Base-by-base conservation (phyloP, 2,329 filamentous ascomycete species). In the Paraphaeosphaeria sporulosa region DNA sequence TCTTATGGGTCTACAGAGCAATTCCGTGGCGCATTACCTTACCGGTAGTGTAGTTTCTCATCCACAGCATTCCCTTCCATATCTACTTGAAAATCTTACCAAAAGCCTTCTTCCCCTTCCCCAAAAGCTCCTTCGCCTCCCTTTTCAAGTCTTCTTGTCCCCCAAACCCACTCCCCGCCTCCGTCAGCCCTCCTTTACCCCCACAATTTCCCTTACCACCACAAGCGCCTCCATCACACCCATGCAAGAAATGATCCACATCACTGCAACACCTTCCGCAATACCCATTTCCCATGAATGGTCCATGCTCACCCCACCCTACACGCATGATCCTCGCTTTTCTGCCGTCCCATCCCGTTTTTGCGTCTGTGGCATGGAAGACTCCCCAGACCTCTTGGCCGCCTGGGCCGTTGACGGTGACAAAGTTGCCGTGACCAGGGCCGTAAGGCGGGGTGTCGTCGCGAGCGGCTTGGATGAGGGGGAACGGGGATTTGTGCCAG, bases 281-380 rank as follows among this genome's bases (percentile, higher is more conserved):
- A 49, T 80, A 75, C 8, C 71, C 73, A 3, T 66, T 73, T 0
- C 80, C 80, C 80, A 82, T 82, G 52, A 73, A 77, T 5, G 80
- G 80, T 0, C 80, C 79, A 0, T 75, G 65, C 1, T 67, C 47
- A 0, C 64, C 65, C 73, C 74, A 76, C 1, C 74, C 74, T 5
- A 83, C 79, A 47, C 80, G 73, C 73, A 82, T 81, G 60, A 80
- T 69, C 23, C 81, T 72, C 53, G 79, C 80, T 63, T 79, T 82
- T 19, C 81, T 61, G 7, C 79, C 78, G n/a, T 77, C 74, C 78
- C 79, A 82, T 0, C 81, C 81, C 34, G 81, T 81, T 58, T 77
- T 77, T 25, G 62, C 69, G 64, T 83, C 81, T 0, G 81, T 83
- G 0, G 80, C 81, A 63, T 83, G 81, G 62, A 81, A 83, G 1